These are phyloP conservation scores for Xerocomus brunneocitrinus DNA, from an alignment of 768 basidiomycete species.

Conservation along the genomic window DNA sequence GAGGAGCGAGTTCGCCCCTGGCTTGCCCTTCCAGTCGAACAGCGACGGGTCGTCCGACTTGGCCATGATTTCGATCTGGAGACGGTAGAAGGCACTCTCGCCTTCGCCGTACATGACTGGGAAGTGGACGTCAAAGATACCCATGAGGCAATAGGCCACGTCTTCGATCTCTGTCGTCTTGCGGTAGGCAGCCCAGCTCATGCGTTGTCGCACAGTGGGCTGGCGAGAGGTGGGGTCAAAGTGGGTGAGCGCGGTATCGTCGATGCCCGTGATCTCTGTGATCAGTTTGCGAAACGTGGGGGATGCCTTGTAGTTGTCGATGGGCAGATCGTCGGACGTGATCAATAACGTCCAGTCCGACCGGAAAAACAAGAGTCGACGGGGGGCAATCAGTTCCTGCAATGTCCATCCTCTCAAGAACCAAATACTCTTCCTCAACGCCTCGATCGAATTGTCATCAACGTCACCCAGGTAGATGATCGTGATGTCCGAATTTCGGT, in stretches of 20 bases:
- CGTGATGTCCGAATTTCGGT: conserved; percentile 22
- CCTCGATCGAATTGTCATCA: conserved; percentile 8
- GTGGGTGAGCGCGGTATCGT: conserved; percentile 13
- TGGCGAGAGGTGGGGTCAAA: conserved; percentile 15
- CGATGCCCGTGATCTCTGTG: conserved; percentile 16
- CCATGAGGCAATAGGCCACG: conserved; percentile 27
- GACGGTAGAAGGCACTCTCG: conserved; percentile 22
- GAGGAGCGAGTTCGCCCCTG: conserved; percentile 14
- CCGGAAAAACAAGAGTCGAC: conserved; percentile 19
- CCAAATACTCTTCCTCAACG: conserved; percentile 19
- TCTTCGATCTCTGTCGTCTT: conserved; percentile 29
- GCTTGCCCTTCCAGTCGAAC: conserved; percentile 24
- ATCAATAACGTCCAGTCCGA: conserved; percentile 19
- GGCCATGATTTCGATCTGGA: conserved; percentile 27
- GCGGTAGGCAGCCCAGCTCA: conserved; percentile 29
- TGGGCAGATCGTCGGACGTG: conserved; percentile 12
- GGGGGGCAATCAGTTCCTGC: conserved; percentile 27
- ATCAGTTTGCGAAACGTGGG: conserved; percentile 10
- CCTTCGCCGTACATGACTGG: conserved; percentile 30
- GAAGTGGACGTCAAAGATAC: conserved; percentile 25
- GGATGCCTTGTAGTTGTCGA: conserved; percentile 17
- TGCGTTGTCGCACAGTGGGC: conserved; percentile 16
- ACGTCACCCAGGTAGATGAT: conserved; percentile 24
- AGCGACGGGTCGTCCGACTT: conserved; percentile 19
- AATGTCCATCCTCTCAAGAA: conserved; percentile 25